These are phyloP conservation scores for Isatis lusitanica DNA, from an alignment of 441 rosid species.

Conservation along the genomic window DNA sequence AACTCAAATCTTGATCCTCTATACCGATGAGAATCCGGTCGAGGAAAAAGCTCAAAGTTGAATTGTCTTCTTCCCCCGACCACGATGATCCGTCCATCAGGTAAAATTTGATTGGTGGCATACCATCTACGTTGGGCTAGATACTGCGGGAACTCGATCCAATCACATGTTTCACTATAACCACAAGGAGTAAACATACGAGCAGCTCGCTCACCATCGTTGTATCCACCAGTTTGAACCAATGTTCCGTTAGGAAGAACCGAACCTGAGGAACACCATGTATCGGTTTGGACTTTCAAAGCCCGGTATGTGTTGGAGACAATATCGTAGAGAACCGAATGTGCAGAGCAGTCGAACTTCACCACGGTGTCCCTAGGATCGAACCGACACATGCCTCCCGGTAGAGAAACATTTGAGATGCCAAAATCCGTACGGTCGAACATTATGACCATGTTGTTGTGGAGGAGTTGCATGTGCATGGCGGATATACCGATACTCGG, in stretches of 20 bases:
- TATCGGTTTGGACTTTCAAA: slow-evolving; percentile 65
- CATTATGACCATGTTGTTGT: slow-evolving; percentile 68
- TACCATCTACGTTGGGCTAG: slow-evolving; percentile 76
- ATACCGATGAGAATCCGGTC: neutral
- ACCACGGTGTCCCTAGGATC: slow-evolving; percentile 46
- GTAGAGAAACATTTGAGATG: slow-evolving; percentile 64
- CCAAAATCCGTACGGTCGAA: slow-evolving; percentile 95
- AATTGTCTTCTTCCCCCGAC: slow-evolving; percentile 78
- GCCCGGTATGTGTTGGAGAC: slow-evolving; percentile 60
- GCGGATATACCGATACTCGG: slow-evolving; percentile 72
- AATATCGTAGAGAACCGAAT: slow-evolving; percentile 68
- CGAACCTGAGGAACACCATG: slow-evolving; percentile 91
- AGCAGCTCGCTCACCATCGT: slow-evolving; percentile 66
- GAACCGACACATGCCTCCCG: slow-evolving; percentile 52
- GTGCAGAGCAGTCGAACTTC: slow-evolving; percentile 69
- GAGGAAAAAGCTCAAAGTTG: slow-evolving; percentile 67
- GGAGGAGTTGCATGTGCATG: slow-evolving; percentile 88
- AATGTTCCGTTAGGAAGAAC: slow-evolving; percentile 68
- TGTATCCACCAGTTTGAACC: slow-evolving; percentile 77
- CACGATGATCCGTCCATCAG: slow-evolving; percentile 68
- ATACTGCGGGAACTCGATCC: slow-evolving; percentile 60
- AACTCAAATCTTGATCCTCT: slow-evolving; percentile 41
- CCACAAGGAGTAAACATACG: slow-evolving; percentile 57
- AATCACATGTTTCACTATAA: slow-evolving; percentile 49
- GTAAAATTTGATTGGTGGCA: slow-evolving; percentile 64